A percentile compares a stretch with the other conserved stretches of the same genome.
phyloP scores from a whole-genome alignment of 352 stramenopile genomes.

The Globisporangium acanthophoron region DNA sequence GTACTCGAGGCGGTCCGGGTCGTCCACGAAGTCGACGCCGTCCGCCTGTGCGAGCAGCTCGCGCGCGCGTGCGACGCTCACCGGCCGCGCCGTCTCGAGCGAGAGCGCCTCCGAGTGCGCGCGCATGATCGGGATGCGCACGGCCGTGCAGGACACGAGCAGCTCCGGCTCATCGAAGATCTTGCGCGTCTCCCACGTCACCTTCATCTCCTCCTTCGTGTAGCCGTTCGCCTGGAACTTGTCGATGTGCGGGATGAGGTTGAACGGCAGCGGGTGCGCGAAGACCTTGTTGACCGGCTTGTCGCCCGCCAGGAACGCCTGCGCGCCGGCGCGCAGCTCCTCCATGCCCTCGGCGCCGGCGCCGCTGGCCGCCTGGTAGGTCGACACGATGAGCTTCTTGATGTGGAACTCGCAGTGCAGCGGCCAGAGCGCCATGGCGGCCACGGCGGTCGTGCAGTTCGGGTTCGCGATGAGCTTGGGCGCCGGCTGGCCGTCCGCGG shows the following conservation, averaged over 20 bases:
- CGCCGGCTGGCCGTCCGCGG: constrained; percentile 32
- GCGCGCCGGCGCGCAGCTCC: constrained; percentile 89
- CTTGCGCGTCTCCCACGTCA: constrained; percentile 98
- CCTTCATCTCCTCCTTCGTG: constrained; percentile 99
- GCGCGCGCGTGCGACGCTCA: constrained; percentile 81
- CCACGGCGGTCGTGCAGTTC: constrained; percentile 98
- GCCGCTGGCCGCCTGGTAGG: constrained; percentile 92
- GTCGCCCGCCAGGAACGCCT: constrained; percentile 74
- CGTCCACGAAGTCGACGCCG: constrained; percentile 94
- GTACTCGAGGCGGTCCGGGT: constrained; percentile 82
- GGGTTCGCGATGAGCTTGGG: constrained; percentile 97
- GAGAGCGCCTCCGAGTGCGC: constrained; percentile 96
- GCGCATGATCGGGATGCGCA: constrained; percentile 95
- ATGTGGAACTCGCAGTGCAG: constrained; percentile 95
- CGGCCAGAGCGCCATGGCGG: constrained; percentile 95
- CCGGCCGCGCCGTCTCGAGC: constrained; percentile 90
- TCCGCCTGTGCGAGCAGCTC: constrained; percentile 81
- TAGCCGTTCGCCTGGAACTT: constrained; percentile 98
- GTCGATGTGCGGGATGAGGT: constrained; percentile 99
- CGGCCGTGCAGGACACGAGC: constrained; percentile 90
- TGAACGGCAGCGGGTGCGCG: constrained; percentile 96
- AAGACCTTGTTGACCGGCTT: constrained; percentile 91
- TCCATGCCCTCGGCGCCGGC: constrained; percentile 92
- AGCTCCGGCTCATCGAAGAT: constrained; percentile 92
- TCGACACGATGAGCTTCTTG: constrained; percentile 95